These are phyloP conservation scores for Trichoderma sp. DNA, from an alignment of 2,329 filamentous ascomycete genomes.

Conservation along the genomic window DNA sequence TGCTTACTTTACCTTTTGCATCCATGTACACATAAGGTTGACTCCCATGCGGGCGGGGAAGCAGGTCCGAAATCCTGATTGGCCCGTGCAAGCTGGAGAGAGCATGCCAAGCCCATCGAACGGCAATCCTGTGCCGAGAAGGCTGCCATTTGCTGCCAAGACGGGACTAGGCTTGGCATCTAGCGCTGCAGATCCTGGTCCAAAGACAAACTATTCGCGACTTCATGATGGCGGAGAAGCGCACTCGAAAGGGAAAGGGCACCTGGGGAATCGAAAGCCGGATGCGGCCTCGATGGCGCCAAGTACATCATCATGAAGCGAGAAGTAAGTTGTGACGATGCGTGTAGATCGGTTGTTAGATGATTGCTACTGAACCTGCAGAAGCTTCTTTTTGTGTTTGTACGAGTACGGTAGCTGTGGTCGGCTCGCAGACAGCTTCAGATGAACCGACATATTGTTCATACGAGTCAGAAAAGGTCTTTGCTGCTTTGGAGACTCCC, in stretches of 20 bases:
- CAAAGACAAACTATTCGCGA: neutral
- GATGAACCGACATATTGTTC: neutral
- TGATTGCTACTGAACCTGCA: neutral
- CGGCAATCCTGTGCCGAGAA: slow-evolving; percentile 9
- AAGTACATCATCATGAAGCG: neutral
- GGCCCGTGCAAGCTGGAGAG: neutral
- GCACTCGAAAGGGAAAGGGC: neutral
- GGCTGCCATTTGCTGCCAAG: neutral
- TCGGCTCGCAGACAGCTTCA: neutral
- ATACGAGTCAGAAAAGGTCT: neutral
- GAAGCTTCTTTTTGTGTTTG: neutral
- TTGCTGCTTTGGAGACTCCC: neutral
- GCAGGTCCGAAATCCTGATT: neutral
- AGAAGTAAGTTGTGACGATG: neutral
- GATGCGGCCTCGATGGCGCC: neutral
- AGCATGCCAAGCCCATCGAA: neutral
- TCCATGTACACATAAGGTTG: neutral
- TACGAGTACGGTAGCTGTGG: neutral
- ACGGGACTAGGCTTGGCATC: neutral
- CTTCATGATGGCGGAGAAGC: neutral
- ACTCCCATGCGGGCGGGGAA: neutral
- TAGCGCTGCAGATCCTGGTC: slow-evolving; percentile 1
- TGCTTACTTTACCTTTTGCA: too few relatives aligned
- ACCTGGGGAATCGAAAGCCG: neutral
- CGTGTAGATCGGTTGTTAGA: neutral